These are phyloP conservation scores for Flaveria sonorensis DNA, from an alignment of 129 eudicot species.

Conservation along the genomic window DNA sequence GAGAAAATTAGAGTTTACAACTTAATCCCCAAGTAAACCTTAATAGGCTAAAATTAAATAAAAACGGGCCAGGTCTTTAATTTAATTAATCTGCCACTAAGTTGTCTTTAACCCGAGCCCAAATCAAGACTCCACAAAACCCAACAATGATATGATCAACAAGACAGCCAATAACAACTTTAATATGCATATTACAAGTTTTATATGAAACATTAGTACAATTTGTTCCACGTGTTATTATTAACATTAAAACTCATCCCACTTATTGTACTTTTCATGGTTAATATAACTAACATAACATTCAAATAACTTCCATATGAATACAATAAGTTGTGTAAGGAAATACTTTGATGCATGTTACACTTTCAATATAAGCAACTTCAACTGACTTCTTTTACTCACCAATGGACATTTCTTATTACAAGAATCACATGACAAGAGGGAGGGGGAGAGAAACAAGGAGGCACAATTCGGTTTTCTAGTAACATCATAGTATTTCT, in stretches of 20 bases:
- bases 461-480: not conserved
- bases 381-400: not conserved
- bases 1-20: too few relatives aligned
- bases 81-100: too few relatives aligned
- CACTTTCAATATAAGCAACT: not conserved
- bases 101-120: too few relatives aligned
- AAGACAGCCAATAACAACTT: not conserved
- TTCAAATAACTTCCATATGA: not conserved
- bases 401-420: too few relatives aligned
- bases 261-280: not conserved
- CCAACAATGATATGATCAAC: conserved; percentile 10
- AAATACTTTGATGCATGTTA: not conserved
- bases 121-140: too few relatives aligned
- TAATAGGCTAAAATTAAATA: too few relatives aligned
- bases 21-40: too few relatives aligned
- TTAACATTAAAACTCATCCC: too few relatives aligned
- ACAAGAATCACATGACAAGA: not conserved
- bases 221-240: too few relatives aligned
- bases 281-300: not conserved
- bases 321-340: not conserved
- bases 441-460: not conserved
- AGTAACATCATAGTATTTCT: not conserved
- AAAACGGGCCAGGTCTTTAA: too few relatives aligned
- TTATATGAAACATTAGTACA: too few relatives aligned
- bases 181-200: not conserved